These are phyloP conservation scores for Nicotiana attenuata DNA, from an alignment of 257 asterid species.

Conservation along the genomic window DNA sequence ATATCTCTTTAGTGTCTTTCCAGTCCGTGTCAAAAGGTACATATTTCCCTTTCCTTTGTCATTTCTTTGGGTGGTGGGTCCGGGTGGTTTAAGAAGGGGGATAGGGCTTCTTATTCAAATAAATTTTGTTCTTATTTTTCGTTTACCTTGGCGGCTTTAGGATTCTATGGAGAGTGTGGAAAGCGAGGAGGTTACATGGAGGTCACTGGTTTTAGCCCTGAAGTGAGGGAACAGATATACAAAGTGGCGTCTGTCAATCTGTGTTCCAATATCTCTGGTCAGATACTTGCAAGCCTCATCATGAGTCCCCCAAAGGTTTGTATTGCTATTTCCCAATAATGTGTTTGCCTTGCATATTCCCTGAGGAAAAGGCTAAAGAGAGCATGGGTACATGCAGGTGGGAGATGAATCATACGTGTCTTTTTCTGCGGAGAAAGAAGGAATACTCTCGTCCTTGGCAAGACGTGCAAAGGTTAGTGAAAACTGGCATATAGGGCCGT, in stretches of 20 bases:
- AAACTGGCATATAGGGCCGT: neutral
- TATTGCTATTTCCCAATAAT: neutral
- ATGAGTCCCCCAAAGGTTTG: conserved; percentile 92
- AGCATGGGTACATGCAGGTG: conserved; percentile 39
- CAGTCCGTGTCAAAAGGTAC: conserved; percentile 96
- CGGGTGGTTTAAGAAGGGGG: neutral
- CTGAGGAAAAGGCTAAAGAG: neutral
- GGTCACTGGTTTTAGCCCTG: conserved; percentile 86
- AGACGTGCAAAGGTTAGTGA: conserved; percentile 86
- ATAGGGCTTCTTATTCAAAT: neutral
- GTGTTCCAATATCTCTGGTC: conserved; percentile 93
- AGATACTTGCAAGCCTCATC: conserved; percentile 91
- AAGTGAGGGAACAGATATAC: conserved; percentile 81
- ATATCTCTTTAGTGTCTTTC: conserved; percentile 75
- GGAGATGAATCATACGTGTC: conserved; percentile 95
- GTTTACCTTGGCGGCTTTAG: conserved; percentile 26
- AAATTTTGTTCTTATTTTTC: neutral
- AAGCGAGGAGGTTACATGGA: conserved; percentile 99
- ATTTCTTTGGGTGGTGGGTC: neutral
- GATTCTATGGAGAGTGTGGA: conserved; percentile 96
- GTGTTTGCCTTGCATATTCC: neutral
- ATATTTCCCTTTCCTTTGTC: neutral
- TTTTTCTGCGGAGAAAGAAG: conserved; percentile 71
- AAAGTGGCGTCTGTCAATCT: conserved; percentile 91
- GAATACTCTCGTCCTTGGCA: conserved; percentile 71